Percentiles rank a stretch among this genome's conserved stretches.
These are phyloP conservation scores for Mycena sp. DNA, from an alignment of 1,284 basidiomycete species.

Conservation along the genomic window DNA sequence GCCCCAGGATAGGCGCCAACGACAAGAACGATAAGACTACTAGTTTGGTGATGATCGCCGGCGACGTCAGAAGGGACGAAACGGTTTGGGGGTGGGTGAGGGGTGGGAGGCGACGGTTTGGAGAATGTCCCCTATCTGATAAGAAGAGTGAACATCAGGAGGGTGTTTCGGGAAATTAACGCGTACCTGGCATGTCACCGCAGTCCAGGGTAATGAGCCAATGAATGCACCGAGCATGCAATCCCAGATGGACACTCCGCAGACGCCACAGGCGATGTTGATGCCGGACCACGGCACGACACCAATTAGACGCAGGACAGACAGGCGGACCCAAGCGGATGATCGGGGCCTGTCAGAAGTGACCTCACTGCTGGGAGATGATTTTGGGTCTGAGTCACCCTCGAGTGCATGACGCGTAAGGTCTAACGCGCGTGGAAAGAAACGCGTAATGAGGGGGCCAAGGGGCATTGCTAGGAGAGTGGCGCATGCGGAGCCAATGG, in stretches of 20 bases:
- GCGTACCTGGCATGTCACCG: conserved; percentile 83
- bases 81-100: conserved; percentile 73
- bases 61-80: conserved; percentile 75
- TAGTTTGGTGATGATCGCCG: conserved; percentile 78
- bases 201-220: conserved; percentile 84
- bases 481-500: conserved; percentile 84
- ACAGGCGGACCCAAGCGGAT: conserved; percentile 84
- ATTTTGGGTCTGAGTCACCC: conserved; percentile 52
- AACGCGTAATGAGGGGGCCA: conserved; percentile 76
- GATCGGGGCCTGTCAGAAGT: conserved; percentile 46
- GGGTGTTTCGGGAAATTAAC: conserved; percentile 16
- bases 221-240: conserved; percentile 86
- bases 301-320: conserved; percentile 86
- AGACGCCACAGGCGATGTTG: conserved; percentile 93
- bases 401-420: conserved; percentile 77
- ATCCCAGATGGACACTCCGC: conserved; percentile 78
- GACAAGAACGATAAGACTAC: conserved; percentile 78
- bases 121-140: conserved; percentile 82
- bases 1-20: conserved; percentile 79
- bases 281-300: conserved; percentile 95
- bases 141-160: conserved; percentile 25
- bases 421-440: conserved; percentile 87
- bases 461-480: conserved; percentile 85
- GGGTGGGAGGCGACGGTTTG: conserved; percentile 79
- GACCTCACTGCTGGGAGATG: conserved; percentile 14